A percentile compares a stretch with the other conserved stretches of the same genome.
phyloP scores from a whole-genome alignment of 805 yeast species.

The Candida pseudoglaebosa region DNA sequence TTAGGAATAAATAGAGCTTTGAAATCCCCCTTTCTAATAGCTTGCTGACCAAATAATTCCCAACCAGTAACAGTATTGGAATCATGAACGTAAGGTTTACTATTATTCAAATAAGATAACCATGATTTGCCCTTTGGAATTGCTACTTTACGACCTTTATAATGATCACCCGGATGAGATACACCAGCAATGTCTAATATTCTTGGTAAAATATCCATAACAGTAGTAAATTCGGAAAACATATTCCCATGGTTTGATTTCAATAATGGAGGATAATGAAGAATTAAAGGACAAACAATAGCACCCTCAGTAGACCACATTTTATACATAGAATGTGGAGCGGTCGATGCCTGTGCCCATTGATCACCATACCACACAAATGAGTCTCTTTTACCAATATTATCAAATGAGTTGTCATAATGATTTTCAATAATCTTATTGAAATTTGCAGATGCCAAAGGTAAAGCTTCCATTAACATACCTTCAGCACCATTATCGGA shows the following conservation, averaged over 20 bases:
- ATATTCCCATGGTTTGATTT: conserved; percentile 23
- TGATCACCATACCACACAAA: conserved; percentile 52
- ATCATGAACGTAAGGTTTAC: conserved; percentile 29
- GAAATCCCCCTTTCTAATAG: conserved; percentile 46
- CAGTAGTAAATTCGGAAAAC: conserved; percentile 44
- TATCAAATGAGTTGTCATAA: conserved; percentile 42
- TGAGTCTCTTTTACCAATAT: conserved; percentile 46
- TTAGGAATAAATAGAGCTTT: conserved; percentile 48
- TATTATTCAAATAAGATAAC: conserved; percentile 32
- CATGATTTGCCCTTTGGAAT: conserved; percentile 45
- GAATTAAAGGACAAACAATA: conserved; percentile 51
- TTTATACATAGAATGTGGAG: conserved; percentile 52
- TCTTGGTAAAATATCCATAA: conserved; percentile 60
- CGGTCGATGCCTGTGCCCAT: conserved; percentile 64
- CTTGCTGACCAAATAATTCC: conserved; percentile 57
- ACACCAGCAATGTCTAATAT: conserved; percentile 47
- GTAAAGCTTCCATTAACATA: conserved; percentile 53
- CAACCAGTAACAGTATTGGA: conserved; percentile 49
- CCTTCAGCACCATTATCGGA: conserved; percentile 69
- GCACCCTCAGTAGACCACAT: conserved; percentile 62
- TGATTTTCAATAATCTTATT: conserved; percentile 22
- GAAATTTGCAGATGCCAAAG: conserved; percentile 30
- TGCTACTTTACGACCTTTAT: conserved; percentile 42
- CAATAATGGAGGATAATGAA: conserved; percentile 40
- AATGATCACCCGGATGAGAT: conserved; percentile 37